Conservation (phyloP, 352 stramenopile genomes). For the Globisporangium echinulatum region DNA sequence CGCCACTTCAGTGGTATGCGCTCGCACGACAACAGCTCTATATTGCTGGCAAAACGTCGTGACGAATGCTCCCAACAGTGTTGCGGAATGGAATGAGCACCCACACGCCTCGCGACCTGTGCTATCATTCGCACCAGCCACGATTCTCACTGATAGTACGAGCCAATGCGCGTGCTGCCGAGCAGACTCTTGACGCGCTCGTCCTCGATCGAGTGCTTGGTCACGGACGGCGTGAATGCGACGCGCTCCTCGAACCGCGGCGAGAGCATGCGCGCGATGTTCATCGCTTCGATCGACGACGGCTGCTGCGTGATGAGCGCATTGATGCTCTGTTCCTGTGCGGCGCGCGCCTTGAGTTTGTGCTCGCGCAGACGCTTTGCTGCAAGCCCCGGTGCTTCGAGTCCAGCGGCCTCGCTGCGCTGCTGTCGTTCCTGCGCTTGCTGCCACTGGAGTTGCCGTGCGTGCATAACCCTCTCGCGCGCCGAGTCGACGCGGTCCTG, state of each 20-base stretch:
- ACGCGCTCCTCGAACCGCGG: constrained; percentile 60
- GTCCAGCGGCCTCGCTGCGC: constrained; percentile 24
- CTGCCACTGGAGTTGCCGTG: constrained; percentile 17
- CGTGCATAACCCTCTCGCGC: constrained; percentile 29
- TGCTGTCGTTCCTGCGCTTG: constrained; percentile 24
- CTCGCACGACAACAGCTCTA: no score
- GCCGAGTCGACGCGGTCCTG: constrained; percentile 39
- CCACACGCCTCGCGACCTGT: no score
- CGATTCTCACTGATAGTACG: constrained; percentile 51
- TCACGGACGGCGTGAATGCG: constrained; percentile 39
- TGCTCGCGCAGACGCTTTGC: constrained; percentile 39
- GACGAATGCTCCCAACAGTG: no score
- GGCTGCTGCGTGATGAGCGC: constrained; percentile 60
- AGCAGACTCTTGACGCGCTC: constrained; percentile 58
- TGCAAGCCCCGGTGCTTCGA: constrained; percentile 31
- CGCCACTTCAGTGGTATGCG: no score
- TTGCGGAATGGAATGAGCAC: no score
- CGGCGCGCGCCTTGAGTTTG: constrained; percentile 33
- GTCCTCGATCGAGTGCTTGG: constrained; percentile 48
- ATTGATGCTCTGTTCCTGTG: constrained; percentile 50
- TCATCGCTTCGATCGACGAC: constrained; percentile 75
- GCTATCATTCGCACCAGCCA: no score
- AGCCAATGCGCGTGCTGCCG: constrained; percentile 36
- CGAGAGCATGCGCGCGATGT: constrained; percentile 74
- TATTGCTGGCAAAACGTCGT: no score